A percentile compares a stretch with the other conserved stretches of the same genome.
Conservation (phyloP, 768 basidiomycete species). For the Russula griseocarnosa region DNA sequence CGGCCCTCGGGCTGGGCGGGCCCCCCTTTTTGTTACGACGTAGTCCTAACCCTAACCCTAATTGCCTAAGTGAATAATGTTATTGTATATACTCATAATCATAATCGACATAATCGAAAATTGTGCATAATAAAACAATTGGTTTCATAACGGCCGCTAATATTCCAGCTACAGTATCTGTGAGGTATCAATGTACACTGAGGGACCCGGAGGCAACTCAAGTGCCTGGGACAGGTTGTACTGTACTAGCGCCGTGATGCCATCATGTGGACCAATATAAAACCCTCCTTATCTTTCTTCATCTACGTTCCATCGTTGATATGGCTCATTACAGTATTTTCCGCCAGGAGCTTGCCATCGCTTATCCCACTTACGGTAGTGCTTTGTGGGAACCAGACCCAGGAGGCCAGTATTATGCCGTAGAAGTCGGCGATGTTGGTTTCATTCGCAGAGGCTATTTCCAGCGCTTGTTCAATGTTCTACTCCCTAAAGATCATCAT, state of each 20-base stretch:
- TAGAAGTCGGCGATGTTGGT: conserved; percentile 4
- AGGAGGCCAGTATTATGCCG: neutral
- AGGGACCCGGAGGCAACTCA: too few species aligned
- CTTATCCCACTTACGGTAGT: neutral
- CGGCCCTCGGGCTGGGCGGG: conserved; percentile 41
- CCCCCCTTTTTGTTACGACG: conserved; percentile 33
- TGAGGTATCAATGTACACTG: too few species aligned
- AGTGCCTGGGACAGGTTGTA: neutral
- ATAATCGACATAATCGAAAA: too few species aligned
- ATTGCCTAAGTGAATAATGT: too few species aligned
- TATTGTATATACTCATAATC: too few species aligned
- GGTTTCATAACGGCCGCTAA: too few species aligned
- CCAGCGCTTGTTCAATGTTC: neutral
- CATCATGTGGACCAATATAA: neutral
- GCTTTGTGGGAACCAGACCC: neutral
- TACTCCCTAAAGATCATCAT: neutral
- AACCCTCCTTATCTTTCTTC: neutral
- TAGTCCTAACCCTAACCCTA: conserved; percentile 42
- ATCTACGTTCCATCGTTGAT: neutral
- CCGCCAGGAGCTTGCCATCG: neutral
- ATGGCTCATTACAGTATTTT: neutral
- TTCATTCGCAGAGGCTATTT: conserved; percentile 3
- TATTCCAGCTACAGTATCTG: too few species aligned
- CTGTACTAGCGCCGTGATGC: too few species aligned
- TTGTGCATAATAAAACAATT: too few species aligned